Evolutionary conservation across 2,329 filamentous ascomycete species (phyloP), one percentile per base, ranked within the genome.

Genomic region (Claviceps monticola): DNA sequence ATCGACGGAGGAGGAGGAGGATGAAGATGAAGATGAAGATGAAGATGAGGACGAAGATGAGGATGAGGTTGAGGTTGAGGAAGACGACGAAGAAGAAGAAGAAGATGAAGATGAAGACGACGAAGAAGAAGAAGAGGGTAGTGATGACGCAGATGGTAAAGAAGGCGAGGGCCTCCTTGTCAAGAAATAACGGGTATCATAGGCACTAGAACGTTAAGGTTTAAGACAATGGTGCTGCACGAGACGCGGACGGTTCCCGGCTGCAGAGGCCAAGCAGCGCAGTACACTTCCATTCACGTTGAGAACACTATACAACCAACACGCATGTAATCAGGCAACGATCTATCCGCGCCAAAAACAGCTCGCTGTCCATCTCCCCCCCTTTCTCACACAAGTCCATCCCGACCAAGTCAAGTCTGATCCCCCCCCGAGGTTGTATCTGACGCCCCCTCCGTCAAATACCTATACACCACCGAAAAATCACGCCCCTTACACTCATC

Each of bases 401-500:
- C 9, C 29, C 9, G 29, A 34, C 29, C 29, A 34, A 34, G 29
- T 34, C 29, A 34, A 34, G 29, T 34, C 9, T 11, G 3, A 4
- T 34, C 29, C 29, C 11, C 29, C 9, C 11, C 29, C 29, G 29
- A 11, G 9, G 3, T 11, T 34, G 29, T 34, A 34, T 34, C 29
- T 34, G 29, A 34, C 29, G 79, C 74, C 59, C 75, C 72, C 2
- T 78, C 75, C 0, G 74, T 77, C 43, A 89, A 61, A 69, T 83
- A 87, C 59, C 83, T 75, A 65, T 90, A 93, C 8, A 93, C 80
- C 7, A 91, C 84, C 0, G 84, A 89, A 66, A 93, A 93, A 63
- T 93, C 87, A 53, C 83, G 78, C 1, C 84, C 84, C 56, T 78
- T 77, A 62, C 79, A 84, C 46, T 65, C 61, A 51, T 86, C 78